Evolutionary conservation across 2,329 filamentous ascomycete species (phyloP), one percentile per base, ranked within the genome.

Genomic region (Trichoderma aggressivum): DNA sequence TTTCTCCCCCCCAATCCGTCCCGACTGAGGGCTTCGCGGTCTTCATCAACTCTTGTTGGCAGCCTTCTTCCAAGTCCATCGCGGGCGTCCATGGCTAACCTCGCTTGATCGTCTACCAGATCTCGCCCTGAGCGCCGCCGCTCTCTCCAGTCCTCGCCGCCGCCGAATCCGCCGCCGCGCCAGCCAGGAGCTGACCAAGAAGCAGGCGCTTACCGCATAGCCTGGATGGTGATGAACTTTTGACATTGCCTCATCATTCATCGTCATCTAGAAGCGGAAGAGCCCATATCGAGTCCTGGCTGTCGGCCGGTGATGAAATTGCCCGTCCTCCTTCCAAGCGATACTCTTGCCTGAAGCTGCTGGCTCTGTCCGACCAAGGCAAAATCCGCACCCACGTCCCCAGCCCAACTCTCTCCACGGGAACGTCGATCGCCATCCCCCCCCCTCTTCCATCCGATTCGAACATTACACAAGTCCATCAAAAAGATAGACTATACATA

Each of bases 171-270:
- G 74, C 74, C 78, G 78, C 74, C 77, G 78, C 78, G 79, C 77
- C 75, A 77, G 73, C 74, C 76, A 74, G 74, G 73, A 76, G 74
- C 76, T 75, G 72, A 63, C 75, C 73, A 73, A 72, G 75, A 73
- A 73, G 66, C 74, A 72, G 79, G 79, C 79, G 79, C 79, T 80
- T 79, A 80, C 77, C 77, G 78, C 78, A 78, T 72, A 76, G 60
- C 72, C 73, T 76, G 70, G 74, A 79, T 78, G 77, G 76, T 77
- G 73, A 76, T 76, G 74, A 69, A 62, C 73, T 75, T 68, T 75
- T 76, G 73, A 76, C 73, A 70, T 72, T 72, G 62, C 32, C 69
- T 68, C 58, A 59, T 61, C 73, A 73, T 74, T 76, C 74, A 70
- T 71, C 64, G 62, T 72, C 73, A 63, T 73, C 64, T 71, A 71